These are phyloP conservation scores for Ogataea methylovora DNA, from an alignment of 805 yeast genomes.

Conservation along the genomic window DNA sequence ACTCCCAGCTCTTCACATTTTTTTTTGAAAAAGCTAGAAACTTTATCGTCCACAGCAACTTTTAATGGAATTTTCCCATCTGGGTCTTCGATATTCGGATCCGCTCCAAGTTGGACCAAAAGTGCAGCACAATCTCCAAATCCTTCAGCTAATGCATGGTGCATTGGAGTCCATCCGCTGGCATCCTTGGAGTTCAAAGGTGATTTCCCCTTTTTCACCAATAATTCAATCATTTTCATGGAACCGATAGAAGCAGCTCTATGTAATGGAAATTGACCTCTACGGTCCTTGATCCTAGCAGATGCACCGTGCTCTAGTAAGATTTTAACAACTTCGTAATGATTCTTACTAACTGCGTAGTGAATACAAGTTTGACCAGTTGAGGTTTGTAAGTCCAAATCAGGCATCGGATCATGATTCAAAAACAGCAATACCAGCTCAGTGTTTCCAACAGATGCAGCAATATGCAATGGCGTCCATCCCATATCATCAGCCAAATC, in stretches of 20 bases:
- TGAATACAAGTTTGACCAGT: slow-evolving; percentile 72
- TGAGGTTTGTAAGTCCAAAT: slow-evolving; percentile 50
- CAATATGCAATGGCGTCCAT: slow-evolving; percentile 86
- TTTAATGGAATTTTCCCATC: slow-evolving; percentile 51
- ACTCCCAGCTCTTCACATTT: slow-evolving; percentile 17
- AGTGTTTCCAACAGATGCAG: slow-evolving; percentile 64
- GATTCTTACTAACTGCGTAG: slow-evolving; percentile 66
- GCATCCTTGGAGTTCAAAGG: slow-evolving; percentile 63
- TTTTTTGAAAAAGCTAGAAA: slow-evolving; percentile 29
- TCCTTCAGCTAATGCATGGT: slow-evolving; percentile 89
- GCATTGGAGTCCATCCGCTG: slow-evolving; percentile 80
- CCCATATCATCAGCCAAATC: slow-evolving; percentile 67
- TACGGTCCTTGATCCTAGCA: slow-evolving; percentile 58
- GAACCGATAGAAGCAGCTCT: slow-evolving; percentile 81
- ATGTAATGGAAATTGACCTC: slow-evolving; percentile 62
- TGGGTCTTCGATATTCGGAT: slow-evolving; percentile 33
- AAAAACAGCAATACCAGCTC: slow-evolving; percentile 45
- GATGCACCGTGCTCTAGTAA: slow-evolving; percentile 57
- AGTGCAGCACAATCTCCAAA: slow-evolving; percentile 66
- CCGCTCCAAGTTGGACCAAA: slow-evolving; percentile 65
- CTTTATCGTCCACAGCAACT: slow-evolving; percentile 49
- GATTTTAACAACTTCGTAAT: slow-evolving; percentile 42
- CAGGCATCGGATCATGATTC: slow-evolving; percentile 44
- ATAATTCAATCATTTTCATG: slow-evolving; percentile 42
- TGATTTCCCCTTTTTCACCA: slow-evolving; percentile 46